Evolutionary conservation across 257 asterid genomes (phyloP), one percentile per base, ranked within the genome.

Genomic region (Paulownia fortunei): DNA sequence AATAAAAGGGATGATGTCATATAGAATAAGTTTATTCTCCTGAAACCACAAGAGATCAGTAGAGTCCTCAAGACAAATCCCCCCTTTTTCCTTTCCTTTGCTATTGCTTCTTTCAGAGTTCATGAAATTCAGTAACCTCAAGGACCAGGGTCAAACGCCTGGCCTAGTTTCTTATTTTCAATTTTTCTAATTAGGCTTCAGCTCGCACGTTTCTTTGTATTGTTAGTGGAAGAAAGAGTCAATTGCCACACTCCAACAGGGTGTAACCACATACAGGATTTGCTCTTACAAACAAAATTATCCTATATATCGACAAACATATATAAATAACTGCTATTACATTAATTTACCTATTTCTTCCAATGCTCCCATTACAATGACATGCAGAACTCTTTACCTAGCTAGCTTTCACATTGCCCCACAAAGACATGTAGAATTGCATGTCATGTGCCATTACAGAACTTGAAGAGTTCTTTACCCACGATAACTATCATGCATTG

Each of bases 101-200:
- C n/a, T 65, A n/a, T 54, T 54, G 60, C 47, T 30, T 36, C 47
- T 32, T 63, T 32, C 19, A 2, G 15, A 41, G 2, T 10, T 12
- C 41, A 73, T 73, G 41, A 60, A 60, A 15, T 59, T 27, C 76
- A 72, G 36, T 12, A 47, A 34, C 46, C 70, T 21, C 46, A 41
- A 59, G 78, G 78, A 58, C 46, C 23, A 11, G 11, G 41, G 51
- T 9, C 10, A 24, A 10, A 16, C 12, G 15, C 10, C 47, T 26
- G 70, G 78, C 56, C 47, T 41, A 56, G 71, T 26, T 42, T 55
- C 41, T 56, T 49, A 8, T 51, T 51, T 69, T 27, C 47, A 55
- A 56, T 47, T 44, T 52, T 36, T 34, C 52, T 36, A 34, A 49
- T 49, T 70, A 34, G 46, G 63, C 18, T 21, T 34, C 51, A 71